A percentile compares a stretch with the other conserved stretches of the same genome.
These are phyloP conservation scores for Paspalum vaginatum DNA, from an alignment of 176 grass and related monocot genomes.

Conservation along the genomic window DNA sequence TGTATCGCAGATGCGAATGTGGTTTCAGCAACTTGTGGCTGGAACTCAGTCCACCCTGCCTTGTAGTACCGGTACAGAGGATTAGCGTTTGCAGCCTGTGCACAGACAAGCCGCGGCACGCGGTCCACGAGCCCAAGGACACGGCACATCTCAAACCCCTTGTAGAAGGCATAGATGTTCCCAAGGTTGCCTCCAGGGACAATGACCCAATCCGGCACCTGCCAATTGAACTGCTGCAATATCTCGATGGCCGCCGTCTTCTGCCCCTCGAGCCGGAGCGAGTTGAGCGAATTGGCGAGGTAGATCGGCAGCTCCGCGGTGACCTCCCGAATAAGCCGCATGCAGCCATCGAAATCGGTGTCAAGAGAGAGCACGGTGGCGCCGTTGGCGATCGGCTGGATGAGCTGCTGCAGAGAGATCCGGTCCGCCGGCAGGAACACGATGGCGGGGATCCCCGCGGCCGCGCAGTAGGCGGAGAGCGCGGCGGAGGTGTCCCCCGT, in stretches of 20 bases:
- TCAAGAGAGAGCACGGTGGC: conserved; percentile 70
- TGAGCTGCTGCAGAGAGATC: conserved; percentile 81
- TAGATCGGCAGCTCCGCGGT: conserved; percentile 74
- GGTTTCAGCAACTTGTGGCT: conserved; percentile 55
- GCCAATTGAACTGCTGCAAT: conserved; percentile 76
- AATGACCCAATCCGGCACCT: conserved; percentile 78
- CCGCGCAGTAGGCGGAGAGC: conserved; percentile 71
- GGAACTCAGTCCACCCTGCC: conserved; percentile 62
- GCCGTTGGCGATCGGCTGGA: conserved; percentile 77
- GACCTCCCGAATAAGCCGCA: conserved; percentile 72
- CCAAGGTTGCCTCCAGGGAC: conserved; percentile 74
- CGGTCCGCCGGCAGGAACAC: conserved; percentile 70
- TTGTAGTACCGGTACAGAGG: conserved; percentile 69
- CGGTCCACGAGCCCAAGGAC: conserved; percentile 65
- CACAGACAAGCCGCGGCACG: conserved; percentile 62
- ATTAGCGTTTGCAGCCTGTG: conserved; percentile 73
- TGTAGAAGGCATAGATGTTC: conserved; percentile 88
- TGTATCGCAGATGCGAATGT: conserved; percentile 82
- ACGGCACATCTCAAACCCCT: conserved; percentile 76
- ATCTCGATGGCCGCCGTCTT: conserved; percentile 82
- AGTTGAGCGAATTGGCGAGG: conserved; percentile 78
- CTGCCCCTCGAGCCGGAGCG: conserved; percentile 75
- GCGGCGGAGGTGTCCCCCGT: conserved; percentile 82
- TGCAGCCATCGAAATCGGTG: conserved; percentile 75
- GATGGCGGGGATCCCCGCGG: conserved; percentile 67